Evolutionary conservation across 2,329 filamentous ascomycete species (phyloP).

Genomic region (Sphaceloma murrayae): DNA sequence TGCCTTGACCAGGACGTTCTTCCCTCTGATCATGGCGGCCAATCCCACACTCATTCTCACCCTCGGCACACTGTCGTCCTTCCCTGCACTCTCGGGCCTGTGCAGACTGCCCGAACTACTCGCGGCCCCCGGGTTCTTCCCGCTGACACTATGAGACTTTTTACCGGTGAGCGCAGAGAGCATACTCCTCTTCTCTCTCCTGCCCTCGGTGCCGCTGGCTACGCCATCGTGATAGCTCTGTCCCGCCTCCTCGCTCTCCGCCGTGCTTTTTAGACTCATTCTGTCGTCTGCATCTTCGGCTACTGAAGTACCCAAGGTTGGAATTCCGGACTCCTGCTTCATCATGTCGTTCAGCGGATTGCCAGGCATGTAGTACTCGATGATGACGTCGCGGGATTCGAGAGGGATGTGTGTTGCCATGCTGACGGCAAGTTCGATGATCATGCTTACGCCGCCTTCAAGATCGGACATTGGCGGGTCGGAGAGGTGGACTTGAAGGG

Average conservation of each 20-base stretch:
- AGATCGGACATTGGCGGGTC: conserved; percentile 71
- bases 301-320: conserved; percentile 37
- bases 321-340: conserved; percentile 63
- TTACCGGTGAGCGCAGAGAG: conserved; percentile 35
- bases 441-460: conserved; percentile 83
- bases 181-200: conserved; percentile 32
- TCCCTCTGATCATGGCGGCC: conserved; percentile 40
- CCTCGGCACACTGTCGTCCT: conserved; percentile 34
- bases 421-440: conserved; percentile 79
- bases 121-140: conserved; percentile 29
- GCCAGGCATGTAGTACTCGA: conserved; percentile 76
- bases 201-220: conserved; percentile 19
- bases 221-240: conserved; percentile 18
- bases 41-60: conserved; percentile 41
- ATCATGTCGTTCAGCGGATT: conserved; percentile 63
- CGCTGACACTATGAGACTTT: conserved; percentile 28
- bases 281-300: conserved; percentile 35
- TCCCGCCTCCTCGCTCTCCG: conserved; percentile 27
- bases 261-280: conserved; percentile 29
- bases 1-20: conserved; percentile 41
- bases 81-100: conserved; percentile 35
- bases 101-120: conserved; percentile 31
- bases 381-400: conserved; percentile 81
- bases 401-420: conserved; percentile 79
- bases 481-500: conserved; percentile 62